Percentiles rank a stretch among this genome's conserved stretches.
Evolutionary conservation across 139 green algal species (phyloP).

Genomic region (Volvox africanus): DNA sequence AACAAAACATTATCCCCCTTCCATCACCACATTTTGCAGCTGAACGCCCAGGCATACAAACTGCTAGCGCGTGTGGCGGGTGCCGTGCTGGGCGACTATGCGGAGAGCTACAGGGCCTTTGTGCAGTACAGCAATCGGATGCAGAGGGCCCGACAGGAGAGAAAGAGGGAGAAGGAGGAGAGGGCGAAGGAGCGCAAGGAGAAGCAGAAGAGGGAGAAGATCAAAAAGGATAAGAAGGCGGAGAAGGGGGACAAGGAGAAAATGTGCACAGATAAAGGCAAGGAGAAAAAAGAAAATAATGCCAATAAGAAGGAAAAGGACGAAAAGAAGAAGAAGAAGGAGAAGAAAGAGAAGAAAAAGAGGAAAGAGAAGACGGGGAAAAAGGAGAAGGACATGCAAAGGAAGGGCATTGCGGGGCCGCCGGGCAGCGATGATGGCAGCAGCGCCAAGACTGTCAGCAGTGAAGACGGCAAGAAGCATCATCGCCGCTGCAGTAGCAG

Average conservation of each 20-base stretch:
- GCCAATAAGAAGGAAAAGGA: background rate
- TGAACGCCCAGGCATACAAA: constrained; percentile 60
- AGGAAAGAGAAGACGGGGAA: background rate
- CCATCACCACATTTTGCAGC: constrained; percentile 10
- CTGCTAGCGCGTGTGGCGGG: constrained; percentile 49
- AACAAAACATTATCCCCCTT: too few species aligned
- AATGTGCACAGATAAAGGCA: background rate
- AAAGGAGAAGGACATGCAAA: background rate
- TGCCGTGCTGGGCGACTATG: constrained; percentile 45
- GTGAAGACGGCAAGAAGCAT: background rate
- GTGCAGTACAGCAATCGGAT: background rate
- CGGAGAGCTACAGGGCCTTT: constrained; percentile 10
- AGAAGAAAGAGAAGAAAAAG: background rate
- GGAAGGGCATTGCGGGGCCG: background rate
- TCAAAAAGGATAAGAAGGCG: background rate
- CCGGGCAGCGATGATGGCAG: background rate
- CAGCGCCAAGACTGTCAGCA: constrained; percentile 3
- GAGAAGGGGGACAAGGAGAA: background rate
- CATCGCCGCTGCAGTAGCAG: background rate
- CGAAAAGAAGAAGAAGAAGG: background rate
- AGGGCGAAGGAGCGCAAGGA: background rate
- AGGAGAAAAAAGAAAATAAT: background rate
- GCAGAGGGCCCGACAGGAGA: background rate
- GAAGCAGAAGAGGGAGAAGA: background rate
- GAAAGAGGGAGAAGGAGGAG: background rate